A percentile compares a stretch with the other conserved stretches of the same genome.
phyloP scores from a whole-genome alignment of 495 filamentous ascomycete species.

The Aspergillus incahuasiensis region DNA sequence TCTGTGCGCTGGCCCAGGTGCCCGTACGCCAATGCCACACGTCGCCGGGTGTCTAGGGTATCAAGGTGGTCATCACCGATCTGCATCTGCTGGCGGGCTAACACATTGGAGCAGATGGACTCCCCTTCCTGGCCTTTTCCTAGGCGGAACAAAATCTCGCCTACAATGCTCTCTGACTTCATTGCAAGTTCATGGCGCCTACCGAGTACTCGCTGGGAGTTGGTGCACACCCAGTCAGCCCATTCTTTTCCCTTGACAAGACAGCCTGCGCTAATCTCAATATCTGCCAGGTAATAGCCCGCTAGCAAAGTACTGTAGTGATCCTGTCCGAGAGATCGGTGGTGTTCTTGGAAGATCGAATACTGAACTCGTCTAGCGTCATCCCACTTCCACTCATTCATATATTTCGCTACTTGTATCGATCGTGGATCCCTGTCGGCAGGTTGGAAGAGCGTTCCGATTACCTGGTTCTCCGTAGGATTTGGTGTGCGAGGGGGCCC shows the following conservation, averaged over 20 bases:
- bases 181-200: conserved; percentile 30
- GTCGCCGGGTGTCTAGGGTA: conserved; percentile 32
- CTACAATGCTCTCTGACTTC: conserved; percentile 32
- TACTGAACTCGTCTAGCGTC: conserved; percentile 31
- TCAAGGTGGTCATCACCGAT: conserved; percentile 36
- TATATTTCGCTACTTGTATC: conserved; percentile 25
- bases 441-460: conserved; percentile 21
- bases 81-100: conserved; percentile 37
- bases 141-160: conserved; percentile 25
- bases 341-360: conserved; percentile 36
- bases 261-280: conserved; percentile 27
- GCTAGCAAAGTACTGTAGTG: conserved; percentile 30
- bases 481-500: conserved; percentile 16
- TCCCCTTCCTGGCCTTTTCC: conserved; percentile 32
- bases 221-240: conserved; percentile 33
- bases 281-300: conserved; percentile 31
- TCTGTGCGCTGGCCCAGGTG: conserved; percentile 22
- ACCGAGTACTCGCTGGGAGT: conserved; percentile 29
- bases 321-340: conserved; percentile 30
- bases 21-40: conserved; percentile 26
- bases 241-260: conserved; percentile 29
- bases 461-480: conserved; percentile 9
- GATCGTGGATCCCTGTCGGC: conserved; percentile 32
- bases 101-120: conserved; percentile 32
- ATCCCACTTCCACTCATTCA: conserved; percentile 30